phyloP scores from a whole-genome alignment of 306 rosid species.

The Hylodesmum podocarpum region DNA sequence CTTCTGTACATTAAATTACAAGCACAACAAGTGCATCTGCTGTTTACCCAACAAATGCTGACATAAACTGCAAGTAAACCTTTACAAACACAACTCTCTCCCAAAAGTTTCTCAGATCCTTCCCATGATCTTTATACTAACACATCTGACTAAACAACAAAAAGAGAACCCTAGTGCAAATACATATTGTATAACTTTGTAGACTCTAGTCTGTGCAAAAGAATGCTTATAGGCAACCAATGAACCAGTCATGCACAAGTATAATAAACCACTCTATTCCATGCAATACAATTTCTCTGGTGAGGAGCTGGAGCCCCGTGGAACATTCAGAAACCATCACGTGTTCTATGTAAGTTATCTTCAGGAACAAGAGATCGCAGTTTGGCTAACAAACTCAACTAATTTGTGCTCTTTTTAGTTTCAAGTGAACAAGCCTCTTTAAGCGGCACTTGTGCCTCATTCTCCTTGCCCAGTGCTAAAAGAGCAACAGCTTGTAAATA shows the following conservation, averaged over 20 bases:
- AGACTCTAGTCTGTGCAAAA: slow-evolving; percentile 47
- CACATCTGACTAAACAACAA: slow-evolving; percentile 39
- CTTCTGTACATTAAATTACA: slow-evolving; percentile 65
- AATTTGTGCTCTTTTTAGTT: slow-evolving; percentile 52
- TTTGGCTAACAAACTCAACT: not conserved
- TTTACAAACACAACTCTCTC: slow-evolving; percentile 54
- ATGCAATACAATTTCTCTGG: slow-evolving; percentile 15
- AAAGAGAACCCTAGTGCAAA: slow-evolving; percentile 39
- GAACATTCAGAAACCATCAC: slow-evolving; percentile 42
- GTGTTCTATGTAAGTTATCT: slow-evolving; percentile 36
- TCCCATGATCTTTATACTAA: slow-evolving; percentile 41
- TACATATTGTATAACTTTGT: slow-evolving; percentile 23
- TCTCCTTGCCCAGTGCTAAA: slow-evolving; percentile 55
- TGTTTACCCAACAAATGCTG: slow-evolving; percentile 45
- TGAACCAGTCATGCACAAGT: slow-evolving; percentile 50
- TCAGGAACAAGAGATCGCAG: slow-evolving; percentile 29
- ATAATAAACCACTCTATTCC: slow-evolving; percentile 39
- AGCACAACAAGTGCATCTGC: slow-evolving; percentile 42
- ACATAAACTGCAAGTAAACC: slow-evolving; percentile 38
- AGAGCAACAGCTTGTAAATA: slow-evolving; percentile 81
- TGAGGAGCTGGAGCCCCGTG: slow-evolving; percentile 30
- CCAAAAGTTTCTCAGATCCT: slow-evolving; percentile 34
- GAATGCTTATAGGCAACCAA: slow-evolving; percentile 58
- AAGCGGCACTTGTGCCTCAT: slow-evolving; percentile 77
- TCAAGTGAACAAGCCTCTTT: slow-evolving; percentile 78